phyloP scores from a whole-genome alignment of 768 basidiomycete genomes.

The Boletus pseudo-olivaceus region DNA sequence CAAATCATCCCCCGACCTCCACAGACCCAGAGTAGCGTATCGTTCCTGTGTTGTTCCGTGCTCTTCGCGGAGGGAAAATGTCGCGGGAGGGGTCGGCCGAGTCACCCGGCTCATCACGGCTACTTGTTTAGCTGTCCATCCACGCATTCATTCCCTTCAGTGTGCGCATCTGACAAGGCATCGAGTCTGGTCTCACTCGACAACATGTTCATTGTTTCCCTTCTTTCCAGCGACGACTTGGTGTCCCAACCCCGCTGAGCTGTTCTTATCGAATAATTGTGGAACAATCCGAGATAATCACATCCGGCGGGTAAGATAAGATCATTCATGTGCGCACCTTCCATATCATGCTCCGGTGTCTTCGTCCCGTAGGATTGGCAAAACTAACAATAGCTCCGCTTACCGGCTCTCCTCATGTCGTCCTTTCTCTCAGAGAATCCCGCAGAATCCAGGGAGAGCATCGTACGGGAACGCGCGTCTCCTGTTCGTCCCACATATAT shows the following conservation, averaged over 20 bases:
- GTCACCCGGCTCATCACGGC: constrained; percentile 4
- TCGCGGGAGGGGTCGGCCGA: neutral
- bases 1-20: constrained; percentile 14
- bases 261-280: neutral
- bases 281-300: constrained; percentile 6
- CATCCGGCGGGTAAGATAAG: constrained; percentile 17
- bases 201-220: neutral
- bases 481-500: constrained; percentile 1
- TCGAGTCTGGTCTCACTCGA: too few relatives aligned
- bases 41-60: constrained; percentile 14
- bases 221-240: neutral
- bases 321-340: too few relatives aligned
- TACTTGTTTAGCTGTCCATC: neutral
- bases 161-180: too few relatives aligned
- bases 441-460: constrained; percentile 6
- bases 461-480: constrained; percentile 7
- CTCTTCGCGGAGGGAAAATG: neutral
- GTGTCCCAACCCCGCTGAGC: too few relatives aligned
- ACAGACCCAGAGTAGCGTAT: neutral
- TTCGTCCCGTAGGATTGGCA: constrained; percentile 5
- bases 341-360: neutral
- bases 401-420: constrained; percentile 7
- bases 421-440: constrained; percentile 16
- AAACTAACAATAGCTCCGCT: constrained; percentile 14
- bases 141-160: neutral